Evolutionary conservation across 352 stramenopile species (phyloP).

Genomic region (Globisporangium nunn): DNA sequence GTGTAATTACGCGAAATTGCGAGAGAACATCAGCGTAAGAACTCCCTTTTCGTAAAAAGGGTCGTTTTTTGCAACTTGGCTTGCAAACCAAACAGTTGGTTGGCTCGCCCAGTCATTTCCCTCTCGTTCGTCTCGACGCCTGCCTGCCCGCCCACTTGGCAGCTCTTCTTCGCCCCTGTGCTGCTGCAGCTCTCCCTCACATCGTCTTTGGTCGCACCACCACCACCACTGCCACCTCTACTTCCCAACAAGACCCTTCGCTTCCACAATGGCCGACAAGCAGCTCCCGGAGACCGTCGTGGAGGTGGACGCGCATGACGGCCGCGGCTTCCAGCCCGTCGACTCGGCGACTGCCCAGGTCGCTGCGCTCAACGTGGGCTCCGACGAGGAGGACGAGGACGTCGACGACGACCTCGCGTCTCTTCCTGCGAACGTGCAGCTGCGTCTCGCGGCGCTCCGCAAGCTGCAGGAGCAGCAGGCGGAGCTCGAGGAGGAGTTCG

Average conservation of each 20-base stretch:
- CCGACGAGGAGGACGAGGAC: conserved; percentile 18
- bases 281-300: conserved; percentile 35
- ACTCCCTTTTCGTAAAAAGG: too few relatives aligned
- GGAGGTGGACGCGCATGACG: conserved; percentile 57
- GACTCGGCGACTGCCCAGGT: conserved; percentile 32
- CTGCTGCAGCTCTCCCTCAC: not conserved
- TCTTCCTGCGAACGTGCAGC: conserved; percentile 64
- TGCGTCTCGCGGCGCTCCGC: conserved; percentile 60
- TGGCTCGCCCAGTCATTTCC: not conserved
- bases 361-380: conserved; percentile 20
- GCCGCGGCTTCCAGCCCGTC: conserved; percentile 55
- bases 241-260: not conserved
- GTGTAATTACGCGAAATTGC: not conserved
- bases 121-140: not conserved
- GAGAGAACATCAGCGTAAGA: not conserved
- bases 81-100: too few relatives aligned
- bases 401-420: conserved; percentile 54
- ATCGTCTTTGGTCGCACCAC: conserved; percentile 8
- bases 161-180: too few relatives aligned
- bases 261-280: conserved; percentile 33
- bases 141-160: too few relatives aligned
- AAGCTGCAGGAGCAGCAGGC: conserved; percentile 74
- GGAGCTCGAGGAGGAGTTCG: conserved; percentile 73
- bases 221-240: not conserved
- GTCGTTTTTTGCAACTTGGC: too few relatives aligned